phyloP scores from a whole-genome alignment of 148 eudicot genomes.

The Arctostaphylos glauca region DNA sequence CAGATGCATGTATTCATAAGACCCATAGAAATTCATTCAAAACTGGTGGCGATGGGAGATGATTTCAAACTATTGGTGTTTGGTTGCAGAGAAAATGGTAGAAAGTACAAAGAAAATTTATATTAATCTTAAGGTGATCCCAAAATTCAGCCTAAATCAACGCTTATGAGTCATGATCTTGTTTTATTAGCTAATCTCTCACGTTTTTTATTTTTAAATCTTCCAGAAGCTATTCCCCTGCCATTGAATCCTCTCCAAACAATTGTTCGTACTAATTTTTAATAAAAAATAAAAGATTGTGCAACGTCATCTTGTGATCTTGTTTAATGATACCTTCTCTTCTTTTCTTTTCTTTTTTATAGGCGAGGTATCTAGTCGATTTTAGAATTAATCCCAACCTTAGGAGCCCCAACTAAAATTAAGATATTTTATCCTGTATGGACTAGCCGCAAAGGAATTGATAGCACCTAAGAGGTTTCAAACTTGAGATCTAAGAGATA shows the following conservation, averaged over 20 bases:
- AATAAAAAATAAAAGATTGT: background rate
- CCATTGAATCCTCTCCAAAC: background rate
- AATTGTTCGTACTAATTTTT: background rate
- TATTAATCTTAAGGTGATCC: conserved; percentile 13
- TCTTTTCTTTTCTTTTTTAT: too few relatives aligned
- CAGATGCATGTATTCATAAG: background rate
- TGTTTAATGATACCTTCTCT: background rate
- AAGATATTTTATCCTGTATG: too few relatives aligned
- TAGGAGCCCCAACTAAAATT: too few relatives aligned
- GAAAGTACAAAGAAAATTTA: conserved; percentile 15
- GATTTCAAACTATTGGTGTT: conserved; percentile 3
- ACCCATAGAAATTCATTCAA: background rate
- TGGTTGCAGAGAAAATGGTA: background rate
- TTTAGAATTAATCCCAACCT: too few relatives aligned
- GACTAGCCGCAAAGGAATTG: too few relatives aligned
- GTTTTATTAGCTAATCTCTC: background rate
- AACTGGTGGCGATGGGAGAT: background rate
- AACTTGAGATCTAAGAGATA: too few relatives aligned
- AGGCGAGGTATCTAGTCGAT: too few relatives aligned
- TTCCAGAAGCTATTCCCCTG: background rate
- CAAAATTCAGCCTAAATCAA: conserved; percentile 27
- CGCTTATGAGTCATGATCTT: conserved; percentile 14
- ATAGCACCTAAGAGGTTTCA: too few relatives aligned
- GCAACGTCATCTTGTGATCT: conserved; percentile 4
- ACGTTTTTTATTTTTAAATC: background rate